Evolutionary conservation across 306 rosid genomes (phyloP).

Genomic region (Cucumis cinereus): DNA sequence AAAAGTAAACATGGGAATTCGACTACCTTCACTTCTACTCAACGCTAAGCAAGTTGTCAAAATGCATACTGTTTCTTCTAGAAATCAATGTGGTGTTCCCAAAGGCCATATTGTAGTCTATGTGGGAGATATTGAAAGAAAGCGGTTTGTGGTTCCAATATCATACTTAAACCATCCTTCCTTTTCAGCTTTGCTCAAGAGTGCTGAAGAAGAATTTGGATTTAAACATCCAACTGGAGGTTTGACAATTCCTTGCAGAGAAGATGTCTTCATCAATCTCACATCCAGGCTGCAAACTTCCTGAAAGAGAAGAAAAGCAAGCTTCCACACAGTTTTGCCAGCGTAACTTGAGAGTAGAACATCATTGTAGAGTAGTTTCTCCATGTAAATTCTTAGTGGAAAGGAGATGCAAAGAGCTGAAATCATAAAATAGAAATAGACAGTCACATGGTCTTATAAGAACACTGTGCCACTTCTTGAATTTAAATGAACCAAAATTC

Average conservation of each 20-base stretch:
- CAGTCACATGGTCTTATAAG: neutral
- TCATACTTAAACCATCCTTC: slow-evolving; percentile 25
- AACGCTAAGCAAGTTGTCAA: neutral
- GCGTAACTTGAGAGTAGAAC: neutral
- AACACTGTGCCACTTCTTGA: neutral
- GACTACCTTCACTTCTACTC: slow-evolving; percentile 8
- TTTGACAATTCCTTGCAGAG: slow-evolving; percentile 31
- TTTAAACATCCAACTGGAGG: slow-evolving; percentile 46
- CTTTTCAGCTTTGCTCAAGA: slow-evolving; percentile 23
- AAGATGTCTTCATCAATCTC: slow-evolving; percentile 19
- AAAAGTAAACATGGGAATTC: slow-evolving; percentile 1
- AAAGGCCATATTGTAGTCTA: slow-evolving; percentile 35
- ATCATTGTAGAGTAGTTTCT: neutral
- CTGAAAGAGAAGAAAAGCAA: neutral
- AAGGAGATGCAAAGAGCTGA: neutral
- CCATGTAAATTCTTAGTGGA: neutral
- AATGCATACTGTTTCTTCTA: neutral
- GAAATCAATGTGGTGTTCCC: slow-evolving; percentile 18
- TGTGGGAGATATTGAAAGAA: slow-evolving; percentile 29
- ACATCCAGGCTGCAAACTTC: slow-evolving; percentile 10
- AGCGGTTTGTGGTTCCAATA: slow-evolving; percentile 27
- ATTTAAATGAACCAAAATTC: neutral
- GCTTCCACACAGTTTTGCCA: slow-evolving; percentile 1
- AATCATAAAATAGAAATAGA: neutral
- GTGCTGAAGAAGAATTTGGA: slow-evolving; percentile 34